A percentile compares a stretch with the other conserved stretches of the same genome.
Conservation (phyloP, 2,329 filamentous ascomycete genomes). For the Annulohypoxylon truncatum region DNA sequence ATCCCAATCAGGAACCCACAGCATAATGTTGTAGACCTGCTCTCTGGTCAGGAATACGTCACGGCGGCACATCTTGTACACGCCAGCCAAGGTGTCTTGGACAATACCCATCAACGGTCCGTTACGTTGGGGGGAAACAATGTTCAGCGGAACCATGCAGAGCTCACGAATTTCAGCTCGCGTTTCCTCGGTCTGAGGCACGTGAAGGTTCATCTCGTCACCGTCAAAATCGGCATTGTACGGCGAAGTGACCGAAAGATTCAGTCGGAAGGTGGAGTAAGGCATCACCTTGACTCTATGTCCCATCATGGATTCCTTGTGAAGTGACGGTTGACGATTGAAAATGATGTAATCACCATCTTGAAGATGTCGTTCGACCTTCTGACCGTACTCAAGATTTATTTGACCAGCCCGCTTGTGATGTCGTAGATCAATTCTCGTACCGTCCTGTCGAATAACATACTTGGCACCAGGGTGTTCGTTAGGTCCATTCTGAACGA, state of each 20-base stretch:
- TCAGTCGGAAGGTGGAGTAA: slow-evolving; percentile 97
- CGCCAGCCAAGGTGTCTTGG: slow-evolving; percentile 94
- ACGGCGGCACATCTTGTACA: slow-evolving; percentile 95
- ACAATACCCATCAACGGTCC: slow-evolving; percentile 99
- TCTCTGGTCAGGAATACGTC: slow-evolving; percentile 92
- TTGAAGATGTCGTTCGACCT: slow-evolving; percentile 95
- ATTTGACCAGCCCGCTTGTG: slow-evolving; percentile 90
- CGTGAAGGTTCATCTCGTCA: slow-evolving; percentile 99
- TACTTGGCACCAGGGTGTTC: slow-evolving; percentile 97
- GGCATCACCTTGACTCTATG: slow-evolving; percentile 98
- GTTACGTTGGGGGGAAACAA: slow-evolving; percentile 97
- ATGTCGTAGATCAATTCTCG: slow-evolving; percentile 93
- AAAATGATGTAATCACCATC: slow-evolving; percentile 99
- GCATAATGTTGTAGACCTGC: slow-evolving; percentile 93
- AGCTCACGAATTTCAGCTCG: slow-evolving; percentile 93
- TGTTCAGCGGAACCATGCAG: slow-evolving; percentile 97
- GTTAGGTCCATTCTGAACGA: slow-evolving; percentile 93
- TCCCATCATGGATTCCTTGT: slow-evolving; percentile 99
- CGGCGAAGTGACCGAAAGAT: slow-evolving; percentile 95
- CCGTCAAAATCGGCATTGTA: slow-evolving; percentile 99
- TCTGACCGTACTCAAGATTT: slow-evolving; percentile 94
- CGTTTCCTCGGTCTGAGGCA: slow-evolving; percentile 96
- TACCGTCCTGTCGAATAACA: slow-evolving; percentile 92
- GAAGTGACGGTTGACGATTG: slow-evolving; percentile 98
- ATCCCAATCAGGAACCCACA: slow-evolving; percentile 99